Percentiles rank a stretch among this genome's conserved stretches.
These are phyloP conservation scores for Diaporthe longicolla DNA, from an alignment of 2,329 filamentous ascomycete genomes.

Conservation along the genomic window DNA sequence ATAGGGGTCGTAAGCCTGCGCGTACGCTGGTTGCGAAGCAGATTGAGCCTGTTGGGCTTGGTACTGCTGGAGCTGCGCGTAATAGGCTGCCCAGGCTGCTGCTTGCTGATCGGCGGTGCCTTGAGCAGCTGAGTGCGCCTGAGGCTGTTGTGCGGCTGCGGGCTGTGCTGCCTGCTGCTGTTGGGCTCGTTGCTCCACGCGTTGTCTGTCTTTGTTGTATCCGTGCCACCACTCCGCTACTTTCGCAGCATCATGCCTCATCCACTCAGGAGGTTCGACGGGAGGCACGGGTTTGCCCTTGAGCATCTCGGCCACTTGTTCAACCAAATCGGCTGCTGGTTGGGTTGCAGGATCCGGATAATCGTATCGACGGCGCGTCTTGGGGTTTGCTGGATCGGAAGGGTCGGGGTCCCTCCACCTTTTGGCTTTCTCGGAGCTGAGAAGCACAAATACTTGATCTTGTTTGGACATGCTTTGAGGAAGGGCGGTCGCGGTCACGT, in stretches of 20 bases:
- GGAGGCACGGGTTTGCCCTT: constrained; percentile 64
- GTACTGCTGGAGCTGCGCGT: constrained; percentile 53
- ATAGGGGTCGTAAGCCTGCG: constrained; percentile 45
- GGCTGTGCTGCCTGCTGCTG: constrained; percentile 38
- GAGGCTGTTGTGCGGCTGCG: constrained; percentile 30
- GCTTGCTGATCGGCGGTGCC: constrained; percentile 48
- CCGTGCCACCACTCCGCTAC: constrained; percentile 68
- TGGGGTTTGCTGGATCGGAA: constrained; percentile 51
- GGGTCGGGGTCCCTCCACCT: constrained; percentile 60
- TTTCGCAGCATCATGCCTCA: constrained; percentile 61
- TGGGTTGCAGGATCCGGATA: constrained; percentile 61
- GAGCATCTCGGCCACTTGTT: constrained; percentile 58
- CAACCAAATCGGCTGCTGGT: constrained; percentile 58
- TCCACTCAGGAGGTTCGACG: constrained; percentile 66
- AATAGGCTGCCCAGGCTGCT: constrained; percentile 57
- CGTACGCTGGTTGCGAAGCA: constrained; percentile 43
- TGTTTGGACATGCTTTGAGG: constrained; percentile 53
- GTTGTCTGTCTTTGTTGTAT: constrained; percentile 54
- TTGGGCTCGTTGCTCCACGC: constrained; percentile 43
- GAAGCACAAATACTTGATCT: constrained; percentile 58
- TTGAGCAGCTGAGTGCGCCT: constrained; percentile 42
- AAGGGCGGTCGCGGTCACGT: background rate
- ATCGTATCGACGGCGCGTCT: constrained; percentile 52
- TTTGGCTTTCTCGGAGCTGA: constrained; percentile 60
- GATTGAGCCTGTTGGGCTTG: constrained; percentile 42